Evolutionary conservation across 78 protist species (phyloP).

Genomic region (Carpediemonas membranifera): DNA sequence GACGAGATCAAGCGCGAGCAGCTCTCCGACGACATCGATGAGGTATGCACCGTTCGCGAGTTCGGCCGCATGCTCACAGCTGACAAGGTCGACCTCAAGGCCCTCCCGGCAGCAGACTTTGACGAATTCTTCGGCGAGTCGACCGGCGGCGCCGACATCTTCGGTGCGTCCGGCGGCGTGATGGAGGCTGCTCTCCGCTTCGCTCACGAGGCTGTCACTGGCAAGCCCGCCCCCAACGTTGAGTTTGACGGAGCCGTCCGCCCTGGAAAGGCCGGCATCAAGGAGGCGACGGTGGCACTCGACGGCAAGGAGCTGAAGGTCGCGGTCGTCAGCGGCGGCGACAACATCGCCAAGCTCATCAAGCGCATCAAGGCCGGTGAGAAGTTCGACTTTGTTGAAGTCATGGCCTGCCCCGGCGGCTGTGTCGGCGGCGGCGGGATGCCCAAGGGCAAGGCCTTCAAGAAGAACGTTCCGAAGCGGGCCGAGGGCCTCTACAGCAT

Average conservation of each 20-base stretch:
- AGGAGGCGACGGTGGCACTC: too few relatives aligned
- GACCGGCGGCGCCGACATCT: slow-evolving; percentile 34
- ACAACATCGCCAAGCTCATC: too few relatives aligned
- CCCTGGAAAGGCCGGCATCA: too few relatives aligned
- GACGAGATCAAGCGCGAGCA: too few relatives aligned
- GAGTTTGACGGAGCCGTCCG: slow-evolving; percentile 18
- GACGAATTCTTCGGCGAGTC: slow-evolving; percentile 29
- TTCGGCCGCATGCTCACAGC: background rate
- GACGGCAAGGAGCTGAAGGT: too few relatives aligned
- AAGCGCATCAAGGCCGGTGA: too few relatives aligned
- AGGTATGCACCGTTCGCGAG: slow-evolving; percentile 15
- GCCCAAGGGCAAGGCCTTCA: too few relatives aligned
- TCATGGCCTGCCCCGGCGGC: slow-evolving; percentile 11
- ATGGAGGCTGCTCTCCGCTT: too few relatives aligned
- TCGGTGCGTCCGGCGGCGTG: slow-evolving; percentile 42
- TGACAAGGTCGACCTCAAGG: background rate
- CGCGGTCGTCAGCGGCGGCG: too few relatives aligned
- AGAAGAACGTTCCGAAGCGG: too few relatives aligned
- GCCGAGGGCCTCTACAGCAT: too few relatives aligned
- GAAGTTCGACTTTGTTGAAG: background rate
- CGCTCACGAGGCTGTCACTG: slow-evolving; percentile 6
- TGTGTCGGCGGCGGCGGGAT: slow-evolving; percentile 10
- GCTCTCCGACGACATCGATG: slow-evolving; percentile 6
- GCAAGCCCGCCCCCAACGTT: background rate
- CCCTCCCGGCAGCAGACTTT: background rate